Evolutionary conservation across 345 rosid species (phyloP), one percentile per base, ranked within the genome.

Genomic region (Odontarrhena argentea): DNA sequence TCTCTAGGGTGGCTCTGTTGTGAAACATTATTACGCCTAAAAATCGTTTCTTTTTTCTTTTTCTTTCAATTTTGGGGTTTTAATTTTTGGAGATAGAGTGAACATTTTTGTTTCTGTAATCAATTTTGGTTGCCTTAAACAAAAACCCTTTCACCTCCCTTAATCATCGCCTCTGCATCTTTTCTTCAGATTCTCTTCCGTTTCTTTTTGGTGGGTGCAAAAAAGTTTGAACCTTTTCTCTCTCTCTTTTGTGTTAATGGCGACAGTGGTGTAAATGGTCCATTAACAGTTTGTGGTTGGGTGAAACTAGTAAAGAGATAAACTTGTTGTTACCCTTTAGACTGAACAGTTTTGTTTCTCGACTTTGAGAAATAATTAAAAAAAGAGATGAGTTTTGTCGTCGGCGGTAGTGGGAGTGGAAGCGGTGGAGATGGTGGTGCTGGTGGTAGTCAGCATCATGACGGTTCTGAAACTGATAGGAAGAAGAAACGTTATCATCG

Each of bases 401-500:
- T 63, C 59, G 76, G 76, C 34, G 92, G 87, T 79, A 72, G 85
- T 51, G 85, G 87, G 40, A 78, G 84, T 68, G 85, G 83, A 1
- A 80, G 86, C 36, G 85, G 85, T 10, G 76, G 87, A 52, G 92
- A 82, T 55, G 82, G 86, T 49, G 90, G 85, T 15, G 98, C 87
- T 56, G 97, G 89, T 55, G 89, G 87, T 47, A 87, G 87, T 46
- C 75, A 75, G 56, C 75, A 45, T 63, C 67, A 69, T 44, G 95
- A 86, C 84, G 88, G 80, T 10, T 82, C 86, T 61, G 97, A 86
- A 74, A 56, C 81, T 0, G 85, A 83, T 37, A 63, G 76, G 78
- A 81, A 89, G 81, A 94, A 88, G 87, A 91, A 88, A 78, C 92
- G 89, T 44, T 91, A 94, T 77, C 99, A 94, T 54, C 96, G 99